These are phyloP conservation scores for Aphanoascus verrucosus DNA, from an alignment of 2,329 filamentous ascomycete species.

Conservation along the genomic window DNA sequence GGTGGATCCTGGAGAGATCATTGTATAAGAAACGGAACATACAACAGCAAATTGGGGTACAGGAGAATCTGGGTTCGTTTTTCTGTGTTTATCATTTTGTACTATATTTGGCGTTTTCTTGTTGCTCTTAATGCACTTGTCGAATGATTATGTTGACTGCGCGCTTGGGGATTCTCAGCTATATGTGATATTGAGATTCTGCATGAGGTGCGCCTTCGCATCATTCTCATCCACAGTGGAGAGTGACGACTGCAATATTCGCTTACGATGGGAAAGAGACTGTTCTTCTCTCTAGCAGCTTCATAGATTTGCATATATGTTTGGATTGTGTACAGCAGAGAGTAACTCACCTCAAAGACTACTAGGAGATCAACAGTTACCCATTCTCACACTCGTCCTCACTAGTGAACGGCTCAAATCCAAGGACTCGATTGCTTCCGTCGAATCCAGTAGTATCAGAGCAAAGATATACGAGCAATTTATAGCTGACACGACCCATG, in stretches of 20 bases:
- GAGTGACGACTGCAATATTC: not conserved
- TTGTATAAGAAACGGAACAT: conserved; percentile 35
- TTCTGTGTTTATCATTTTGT: conserved; percentile 20
- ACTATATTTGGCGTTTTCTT: conserved; percentile 15
- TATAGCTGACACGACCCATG: no score
- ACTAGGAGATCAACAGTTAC: no score
- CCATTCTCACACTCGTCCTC: no score
- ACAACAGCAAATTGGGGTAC: conserved; percentile 15
- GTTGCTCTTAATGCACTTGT: conserved; percentile 1
- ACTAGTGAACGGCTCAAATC: no score
- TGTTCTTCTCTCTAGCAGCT: not conserved
- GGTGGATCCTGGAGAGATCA: conserved; percentile 61
- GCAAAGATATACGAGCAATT: no score
- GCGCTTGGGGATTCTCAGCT: not conserved
- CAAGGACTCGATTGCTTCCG: no score
- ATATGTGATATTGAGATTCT: not conserved
- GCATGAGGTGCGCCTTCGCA: not conserved
- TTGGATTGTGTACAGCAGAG: not conserved
- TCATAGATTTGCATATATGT: not conserved
- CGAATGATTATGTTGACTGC: not conserved
- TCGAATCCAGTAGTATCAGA: no score
- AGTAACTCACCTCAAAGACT: no score
- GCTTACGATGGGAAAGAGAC: not conserved
- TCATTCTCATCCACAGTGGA: not conserved
- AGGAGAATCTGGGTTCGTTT: conserved; percentile 13